Base-by-base conservation (phyloP, 345 rosid genomes). In the Melastoma malabathricum region DNA sequence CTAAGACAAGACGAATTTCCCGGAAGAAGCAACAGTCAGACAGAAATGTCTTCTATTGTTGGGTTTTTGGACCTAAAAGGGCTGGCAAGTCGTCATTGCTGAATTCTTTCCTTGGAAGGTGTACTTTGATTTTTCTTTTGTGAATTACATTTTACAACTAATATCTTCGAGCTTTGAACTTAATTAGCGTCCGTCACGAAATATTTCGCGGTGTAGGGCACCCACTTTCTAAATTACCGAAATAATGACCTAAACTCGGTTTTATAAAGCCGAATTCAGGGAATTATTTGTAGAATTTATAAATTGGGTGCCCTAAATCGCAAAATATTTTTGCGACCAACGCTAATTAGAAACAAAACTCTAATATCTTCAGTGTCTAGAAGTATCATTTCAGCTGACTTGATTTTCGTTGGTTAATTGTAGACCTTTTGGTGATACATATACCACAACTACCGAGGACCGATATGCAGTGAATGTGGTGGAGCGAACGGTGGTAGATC, bases 21-120 rank as follows among this genome's bases (percentile, higher is more conserved):
- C 83, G 86, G 56, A 78, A 78, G 73, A 78, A 82, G 68, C 73
- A 86, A 52, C 83, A 60, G 23, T 64, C 84, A 0, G 86, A 78
- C 57, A 78, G 94, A 72, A 82, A 74, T 55, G 83, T 83, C 58
- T 73, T 81, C 61, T 92, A 90, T 50, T 81, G 96, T 68, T 81
- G 79, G 58, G 79, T 90, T 34, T 82, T 83, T 69, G 98, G 96
- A 59, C 94, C 94, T 6, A 72, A 64, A 65, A 75, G 69, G 31
- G 70, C 89, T 15, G 98, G 96, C 47, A 90, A 90, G 57, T 77
- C 96, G 59, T 67, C 81, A 22, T 57, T 90, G n/a, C 62, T 86
- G 55, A 86, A 80, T 67, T 73, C 81, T 34, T 83, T 80, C 56
- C 63, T 86, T n/a, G 83, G 86, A 60, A 86, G 96, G 98, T 86